Evolutionary conservation across 2,329 filamentous ascomycete species (phyloP).

Genomic region (Elsinoe necatrix): DNA sequence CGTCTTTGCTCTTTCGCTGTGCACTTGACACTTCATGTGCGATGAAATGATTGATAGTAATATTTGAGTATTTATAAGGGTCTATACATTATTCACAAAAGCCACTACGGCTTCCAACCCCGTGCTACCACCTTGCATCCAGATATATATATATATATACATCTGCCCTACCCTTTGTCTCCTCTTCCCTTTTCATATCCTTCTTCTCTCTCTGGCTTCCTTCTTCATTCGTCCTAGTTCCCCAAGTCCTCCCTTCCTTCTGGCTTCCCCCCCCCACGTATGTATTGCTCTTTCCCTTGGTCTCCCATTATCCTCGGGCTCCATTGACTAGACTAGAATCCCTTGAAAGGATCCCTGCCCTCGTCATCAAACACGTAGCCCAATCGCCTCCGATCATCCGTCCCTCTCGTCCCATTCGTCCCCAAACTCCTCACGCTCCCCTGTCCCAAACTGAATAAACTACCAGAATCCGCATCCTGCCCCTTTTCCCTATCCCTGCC

Average conservation of each 20-base stretch:
- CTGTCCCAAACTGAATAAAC: slow-evolving; percentile 16
- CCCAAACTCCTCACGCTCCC: slow-evolving; percentile 15
- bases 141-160: background rate
- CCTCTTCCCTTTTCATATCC: background rate
- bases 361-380: slow-evolving; percentile 31
- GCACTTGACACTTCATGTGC: too few relatives aligned
- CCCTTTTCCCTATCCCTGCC: slow-evolving; percentile 26
- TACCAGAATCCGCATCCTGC: slow-evolving; percentile 17
- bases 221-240: background rate
- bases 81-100: slow-evolving; percentile 12
- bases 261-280: too few relatives aligned
- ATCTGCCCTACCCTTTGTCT: background rate
- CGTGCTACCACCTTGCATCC: background rate
- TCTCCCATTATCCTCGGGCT: background rate
- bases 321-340: slow-evolving; percentile 25
- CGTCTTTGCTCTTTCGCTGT: too few relatives aligned
- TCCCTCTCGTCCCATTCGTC: slow-evolving; percentile 23
- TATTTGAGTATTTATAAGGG: background rate
- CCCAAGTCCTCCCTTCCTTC: background rate
- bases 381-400: slow-evolving; percentile 25
- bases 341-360: slow-evolving; percentile 30
- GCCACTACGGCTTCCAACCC: background rate
- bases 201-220: background rate
- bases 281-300: too few relatives aligned
- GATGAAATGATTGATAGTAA: too few relatives aligned